phyloP scores from a whole-genome alignment of 768 basidiomycete genomes.

The Pisolithus sp. region DNA sequence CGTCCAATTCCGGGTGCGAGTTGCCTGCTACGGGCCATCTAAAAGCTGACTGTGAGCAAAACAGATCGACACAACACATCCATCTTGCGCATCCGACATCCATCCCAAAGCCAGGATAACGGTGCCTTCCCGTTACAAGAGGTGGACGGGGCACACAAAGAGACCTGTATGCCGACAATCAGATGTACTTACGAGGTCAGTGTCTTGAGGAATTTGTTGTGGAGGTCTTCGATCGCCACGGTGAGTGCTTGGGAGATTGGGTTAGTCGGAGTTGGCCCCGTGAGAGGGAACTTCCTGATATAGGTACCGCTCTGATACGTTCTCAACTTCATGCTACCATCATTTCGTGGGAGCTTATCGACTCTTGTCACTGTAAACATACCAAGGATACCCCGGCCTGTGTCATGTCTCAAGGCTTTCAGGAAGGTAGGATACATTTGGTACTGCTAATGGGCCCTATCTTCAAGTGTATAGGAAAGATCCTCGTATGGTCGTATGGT shows the following conservation, averaged over 20 bases:
- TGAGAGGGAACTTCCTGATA: constrained; percentile 21
- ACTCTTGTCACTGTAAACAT: too few relatives aligned
- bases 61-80: constrained; percentile 26
- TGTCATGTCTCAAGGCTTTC: constrained; percentile 15
- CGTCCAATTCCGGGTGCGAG: constrained; percentile 77
- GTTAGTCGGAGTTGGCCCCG: constrained; percentile 9
- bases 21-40: constrained; percentile 88
- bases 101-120: constrained; percentile 18
- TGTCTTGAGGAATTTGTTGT: constrained; percentile 39
- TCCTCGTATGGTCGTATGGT: constrained; percentile 61
- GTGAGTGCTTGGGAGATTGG: constrained; percentile 8
- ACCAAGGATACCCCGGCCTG: constrained; percentile 7
- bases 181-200: constrained; percentile 33
- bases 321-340: neutral
- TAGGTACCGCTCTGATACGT: neutral
- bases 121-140: constrained; percentile 1
- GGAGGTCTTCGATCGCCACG: constrained; percentile 22
- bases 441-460: neutral
- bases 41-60: constrained; percentile 18
- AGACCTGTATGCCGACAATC: constrained; percentile 6
- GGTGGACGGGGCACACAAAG: neutral
- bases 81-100: constrained; percentile 27
- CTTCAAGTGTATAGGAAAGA: constrained; percentile 29
- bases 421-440: constrained; percentile 18
- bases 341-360: neutral